These are phyloP conservation scores for Chlamydomonas asymmetrica DNA, from an alignment of 139 green algal species.

Conservation along the genomic window DNA sequence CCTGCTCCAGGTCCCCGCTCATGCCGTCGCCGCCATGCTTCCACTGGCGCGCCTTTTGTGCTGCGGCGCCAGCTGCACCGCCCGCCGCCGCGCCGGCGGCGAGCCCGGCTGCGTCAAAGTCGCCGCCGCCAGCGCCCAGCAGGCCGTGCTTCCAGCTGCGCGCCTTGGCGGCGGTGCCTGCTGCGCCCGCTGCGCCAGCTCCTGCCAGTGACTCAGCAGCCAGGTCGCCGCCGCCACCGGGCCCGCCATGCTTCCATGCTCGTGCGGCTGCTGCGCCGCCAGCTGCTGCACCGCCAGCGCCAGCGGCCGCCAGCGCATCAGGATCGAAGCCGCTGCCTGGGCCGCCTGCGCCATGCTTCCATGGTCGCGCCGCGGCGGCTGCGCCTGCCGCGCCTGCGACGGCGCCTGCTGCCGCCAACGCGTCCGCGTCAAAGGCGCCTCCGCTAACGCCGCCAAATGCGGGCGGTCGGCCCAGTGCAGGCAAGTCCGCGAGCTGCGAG, in stretches of 20 bases:
- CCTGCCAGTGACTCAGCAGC: neutral
- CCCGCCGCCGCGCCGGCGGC: neutral
- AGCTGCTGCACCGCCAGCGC: neutral
- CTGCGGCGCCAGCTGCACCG: neutral
- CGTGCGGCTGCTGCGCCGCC: neutral
- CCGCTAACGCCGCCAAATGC: too few relatives aligned
- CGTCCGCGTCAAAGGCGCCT: too few relatives aligned
- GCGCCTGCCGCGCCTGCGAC: too few relatives aligned
- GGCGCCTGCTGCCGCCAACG: too few relatives aligned
- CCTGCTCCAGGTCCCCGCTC: neutral
- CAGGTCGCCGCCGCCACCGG: neutral
- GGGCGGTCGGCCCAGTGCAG: too few relatives aligned
- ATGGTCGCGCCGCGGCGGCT: too few relatives aligned
- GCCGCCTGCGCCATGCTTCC: neutral
- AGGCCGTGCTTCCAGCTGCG: neutral
- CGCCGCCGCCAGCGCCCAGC: neutral
- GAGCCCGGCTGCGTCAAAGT: neutral
- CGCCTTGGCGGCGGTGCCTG: neutral
- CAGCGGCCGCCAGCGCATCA: neutral
- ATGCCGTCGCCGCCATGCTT: constrained; percentile 1
- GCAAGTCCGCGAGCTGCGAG: too few relatives aligned
- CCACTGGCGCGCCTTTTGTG: too few relatives aligned
- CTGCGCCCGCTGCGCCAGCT: neutral
- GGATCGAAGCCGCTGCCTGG: neutral
- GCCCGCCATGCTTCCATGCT: neutral